These are phyloP conservation scores for Daldinia caldariorum DNA, from an alignment of 495 filamentous ascomycete species.

Conservation along the genomic window DNA sequence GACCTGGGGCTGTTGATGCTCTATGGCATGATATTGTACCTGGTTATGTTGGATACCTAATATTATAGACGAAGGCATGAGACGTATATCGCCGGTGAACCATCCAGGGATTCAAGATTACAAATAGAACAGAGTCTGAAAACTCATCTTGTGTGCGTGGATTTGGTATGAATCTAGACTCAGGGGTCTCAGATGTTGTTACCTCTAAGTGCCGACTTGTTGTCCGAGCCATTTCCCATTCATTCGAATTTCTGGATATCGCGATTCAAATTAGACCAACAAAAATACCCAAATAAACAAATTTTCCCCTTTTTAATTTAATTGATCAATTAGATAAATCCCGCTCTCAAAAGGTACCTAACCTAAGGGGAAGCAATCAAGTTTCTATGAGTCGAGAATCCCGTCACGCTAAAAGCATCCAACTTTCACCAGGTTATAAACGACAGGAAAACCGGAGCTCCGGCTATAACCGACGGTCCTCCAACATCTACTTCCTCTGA, in stretches of 20 bases:
- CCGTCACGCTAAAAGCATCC: background rate
- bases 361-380: background rate
- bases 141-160: background rate
- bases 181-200: background rate
- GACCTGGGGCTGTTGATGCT: slow-evolving; percentile 1
- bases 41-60: slow-evolving; percentile 1
- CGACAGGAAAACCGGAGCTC: background rate
- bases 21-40: slow-evolving; percentile 12
- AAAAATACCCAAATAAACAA: background rate
- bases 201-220: background rate
- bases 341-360: background rate
- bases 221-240: background rate
- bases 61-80: background rate
- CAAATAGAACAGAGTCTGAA: background rate
- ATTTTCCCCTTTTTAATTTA: background rate
- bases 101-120: background rate
- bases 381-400: background rate
- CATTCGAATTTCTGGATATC: background rate
- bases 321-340: background rate
- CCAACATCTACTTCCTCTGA: background rate
- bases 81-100: background rate
- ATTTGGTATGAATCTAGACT: background rate
- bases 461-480: slow-evolving; percentile 5
- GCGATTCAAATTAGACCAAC: background rate
- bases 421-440: background rate